Evolutionary conservation across 2,329 filamentous ascomycete species (phyloP), one percentile per base, ranked within the genome.

Genomic region (Cryoendolithus antarcticus): DNA sequence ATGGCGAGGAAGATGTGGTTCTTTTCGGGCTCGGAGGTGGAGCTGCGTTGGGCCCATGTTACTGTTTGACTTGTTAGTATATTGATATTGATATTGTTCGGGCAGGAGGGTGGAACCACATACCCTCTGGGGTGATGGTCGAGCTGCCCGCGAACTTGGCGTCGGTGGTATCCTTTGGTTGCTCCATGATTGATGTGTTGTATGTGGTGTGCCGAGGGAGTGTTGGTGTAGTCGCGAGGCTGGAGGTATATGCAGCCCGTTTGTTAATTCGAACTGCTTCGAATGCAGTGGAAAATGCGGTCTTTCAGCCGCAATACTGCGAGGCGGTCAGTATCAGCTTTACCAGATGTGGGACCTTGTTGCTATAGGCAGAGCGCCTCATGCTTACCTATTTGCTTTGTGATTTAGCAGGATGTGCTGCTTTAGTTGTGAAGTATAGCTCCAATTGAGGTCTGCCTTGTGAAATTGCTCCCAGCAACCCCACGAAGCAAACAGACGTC

Each of bases 21-120:
- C 72, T 88, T 93, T 62, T 80, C 74, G 41, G 82, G 62, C 40
- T 95, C 88, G 51, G 71, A 70, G 53, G 65, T 70, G 58, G 80
- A 91, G 34, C 89, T 96, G 72, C 91, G 88, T 72, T 98, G 91
- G 50, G 91, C 89, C 91, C 91, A 98, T 65, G 86, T 82, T 55
- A 98, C 91, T 96, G 57, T 43, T 48, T 32, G 39, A 41, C 35
- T 38, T 48, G 49, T 56, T 43, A 54, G 48, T 36, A 33, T 39
- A n/a, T 30, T 30, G 9, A 31, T 35, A 11, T 11, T 21, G 21
- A 6, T 43, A 32, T 24, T 21, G n/a, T 35, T 28, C 19, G 27
- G 12, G 24, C 11, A 34, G 44, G 46, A 12, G n/a, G 13, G 15
- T 24, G 8, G 10, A 19, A 35, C 12, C 15, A 7, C 8, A 28